Evolutionary conservation across 2,329 filamentous ascomycete genomes (phyloP), one percentile per base, ranked within the genome.

Genomic region (Exophiala alcalophila): DNA sequence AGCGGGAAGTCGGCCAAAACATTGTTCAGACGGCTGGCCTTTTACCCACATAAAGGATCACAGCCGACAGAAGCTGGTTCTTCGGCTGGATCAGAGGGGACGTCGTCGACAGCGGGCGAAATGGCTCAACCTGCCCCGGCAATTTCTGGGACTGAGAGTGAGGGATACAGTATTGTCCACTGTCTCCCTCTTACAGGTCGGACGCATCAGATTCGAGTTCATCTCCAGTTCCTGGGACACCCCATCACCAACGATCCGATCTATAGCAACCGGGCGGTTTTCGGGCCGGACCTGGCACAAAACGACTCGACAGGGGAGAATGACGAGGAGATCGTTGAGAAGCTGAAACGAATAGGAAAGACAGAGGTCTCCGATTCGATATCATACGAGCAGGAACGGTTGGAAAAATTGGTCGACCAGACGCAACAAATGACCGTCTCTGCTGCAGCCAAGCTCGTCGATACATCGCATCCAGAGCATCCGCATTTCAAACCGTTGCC

Each of bases 211-310:
- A 77, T 98, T 34, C 81, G 92, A 23, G 92, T 98, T 12, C 92
- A 98, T 59, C 74, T 98, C 11, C 92, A 98, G 61, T 94, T 87
- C 63, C 72, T 98, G 3, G 92, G 92, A 1, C 86, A 97, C 61
- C 92, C 92, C 2, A 97, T 98, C 56, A 83, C 88, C 52, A 98
- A 98, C 63, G 92, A 98, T 61, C 92, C 92, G 5, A 97, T 98
- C 57, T 98, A 98, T 64, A 89, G 87, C 57, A 98, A 98, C 61
- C 82, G 87, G 60, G 81, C 82, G 44, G 92, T 98, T 8, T 98
- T 94, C 73, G 92, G 92, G 0, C 72, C 83, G 1, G 76, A 83
- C 7, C 78, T 98, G 0, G 92, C 87, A 11, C 77, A 70, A 34
- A 70, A 72, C 10, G 83, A 91, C 35, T 80, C 77, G 3, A 73